Conservation (phyloP, 345 rosid genomes). For the Euphorbia lathyris region DNA sequence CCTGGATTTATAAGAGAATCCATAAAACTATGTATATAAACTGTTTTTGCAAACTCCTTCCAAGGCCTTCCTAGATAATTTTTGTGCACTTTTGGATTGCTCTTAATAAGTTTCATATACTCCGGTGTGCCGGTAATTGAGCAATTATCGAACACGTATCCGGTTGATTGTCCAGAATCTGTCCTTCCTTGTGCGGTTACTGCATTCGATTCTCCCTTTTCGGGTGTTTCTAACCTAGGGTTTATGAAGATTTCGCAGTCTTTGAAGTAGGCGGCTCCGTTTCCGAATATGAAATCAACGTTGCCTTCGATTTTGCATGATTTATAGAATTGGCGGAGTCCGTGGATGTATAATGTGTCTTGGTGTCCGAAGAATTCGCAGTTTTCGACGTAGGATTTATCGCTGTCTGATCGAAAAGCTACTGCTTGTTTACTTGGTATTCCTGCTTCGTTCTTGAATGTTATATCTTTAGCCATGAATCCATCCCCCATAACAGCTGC, state of each 20-base stretch:
- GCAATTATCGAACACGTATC: slow-evolving; percentile 69
- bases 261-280: slow-evolving; percentile 69
- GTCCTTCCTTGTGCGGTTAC: slow-evolving; percentile 81
- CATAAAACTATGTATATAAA: slow-evolving; percentile 50
- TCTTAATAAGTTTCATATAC: slow-evolving; percentile 50
- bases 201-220: slow-evolving; percentile 65
- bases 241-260: slow-evolving; percentile 56
- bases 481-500: slow-evolving; percentile 88
- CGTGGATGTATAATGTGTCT: slow-evolving; percentile 77
- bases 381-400: slow-evolving; percentile 60
- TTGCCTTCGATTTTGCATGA: slow-evolving; percentile 77
- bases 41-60: slow-evolving; percentile 86
- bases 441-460: slow-evolving; percentile 83
- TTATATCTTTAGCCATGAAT: slow-evolving; percentile 82
- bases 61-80: slow-evolving; percentile 87
- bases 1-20: slow-evolving; percentile 53
- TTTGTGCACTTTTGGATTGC: slow-evolving; percentile 57
- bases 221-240: slow-evolving; percentile 61
- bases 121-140: slow-evolving; percentile 66
- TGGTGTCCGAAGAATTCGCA: slow-evolving; percentile 90
- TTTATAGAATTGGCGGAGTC: slow-evolving; percentile 78
- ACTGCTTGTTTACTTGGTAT: slow-evolving; percentile 84
- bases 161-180: slow-evolving; percentile 73
- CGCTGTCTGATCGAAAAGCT: slow-evolving; percentile 84
- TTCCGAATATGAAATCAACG: slow-evolving; percentile 91